These are phyloP conservation scores for Auriculariales sp. DNA, from an alignment of 768 basidiomycete genomes.

Conservation along the genomic window DNA sequence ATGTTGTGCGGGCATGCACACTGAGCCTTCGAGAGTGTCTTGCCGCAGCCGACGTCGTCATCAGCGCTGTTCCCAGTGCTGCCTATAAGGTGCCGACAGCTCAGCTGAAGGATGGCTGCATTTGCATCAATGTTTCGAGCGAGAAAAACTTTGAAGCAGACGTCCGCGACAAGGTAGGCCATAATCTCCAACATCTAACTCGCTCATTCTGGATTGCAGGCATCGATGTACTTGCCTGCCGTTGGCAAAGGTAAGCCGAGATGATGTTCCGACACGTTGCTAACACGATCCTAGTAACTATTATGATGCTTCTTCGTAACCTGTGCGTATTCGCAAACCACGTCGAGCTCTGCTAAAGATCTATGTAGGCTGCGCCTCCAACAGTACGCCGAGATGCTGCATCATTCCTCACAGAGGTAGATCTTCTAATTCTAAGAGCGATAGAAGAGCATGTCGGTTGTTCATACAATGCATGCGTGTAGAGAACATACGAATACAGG, in stretches of 20 bases:
- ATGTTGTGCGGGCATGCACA: conserved; percentile 58
- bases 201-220: conserved; percentile 33
- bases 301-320: conserved; percentile 93
- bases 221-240: conserved; percentile 85
- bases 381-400: conserved; percentile 27
- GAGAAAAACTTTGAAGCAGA: conserved; percentile 96
- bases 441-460: no score
- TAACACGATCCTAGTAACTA: conserved; percentile 42
- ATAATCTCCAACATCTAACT: no score
- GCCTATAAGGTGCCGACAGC: conserved; percentile 82
- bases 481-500: no score
- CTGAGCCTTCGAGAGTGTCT: conserved; percentile 69
- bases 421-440: no score
- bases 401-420: neutral
- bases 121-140: conserved; percentile 84
- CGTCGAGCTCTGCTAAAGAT: neutral
- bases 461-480: no score
- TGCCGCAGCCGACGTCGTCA: conserved; percentile 77
- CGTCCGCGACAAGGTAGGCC: conserved; percentile 72
- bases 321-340: conserved; percentile 37
- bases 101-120: conserved; percentile 84
- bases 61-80: conserved; percentile 80
- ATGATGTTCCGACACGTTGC: neutral
- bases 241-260: conserved; percentile 53
- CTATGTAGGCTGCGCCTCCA: conserved; percentile 36